Conservation (phyloP, 306 rosid species). For the Hippophae gyantsensis region DNA sequence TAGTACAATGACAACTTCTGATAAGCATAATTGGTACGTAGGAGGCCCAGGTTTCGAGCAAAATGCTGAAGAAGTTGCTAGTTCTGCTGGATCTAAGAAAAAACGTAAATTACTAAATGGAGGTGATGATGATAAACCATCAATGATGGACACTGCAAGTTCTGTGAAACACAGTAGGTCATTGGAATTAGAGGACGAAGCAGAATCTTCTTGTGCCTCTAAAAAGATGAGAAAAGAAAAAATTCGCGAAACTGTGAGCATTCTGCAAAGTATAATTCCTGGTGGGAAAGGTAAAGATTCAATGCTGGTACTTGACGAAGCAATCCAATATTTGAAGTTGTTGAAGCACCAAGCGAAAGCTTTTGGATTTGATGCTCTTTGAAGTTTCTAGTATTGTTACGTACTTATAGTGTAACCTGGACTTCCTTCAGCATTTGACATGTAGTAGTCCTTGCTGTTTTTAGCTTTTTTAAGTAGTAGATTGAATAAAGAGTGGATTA, state of each 20-base stretch:
- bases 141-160: slow-evolving; percentile 48
- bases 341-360: slow-evolving; percentile 54
- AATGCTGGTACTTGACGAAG: slow-evolving; percentile 67
- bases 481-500: slow-evolving; percentile 29
- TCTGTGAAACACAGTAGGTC: slow-evolving; percentile 38
- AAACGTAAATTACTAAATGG: slow-evolving; percentile 54
- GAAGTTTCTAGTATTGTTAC: slow-evolving; percentile 14
- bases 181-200: slow-evolving; percentile 34
- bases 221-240: slow-evolving; percentile 65
- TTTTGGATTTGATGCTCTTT: slow-evolving; percentile 43
- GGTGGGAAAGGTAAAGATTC: slow-evolving; percentile 64
- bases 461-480: slow-evolving; percentile 12
- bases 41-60: slow-evolving; percentile 3
- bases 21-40: slow-evolving; percentile 20
- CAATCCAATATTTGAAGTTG: slow-evolving; percentile 64
- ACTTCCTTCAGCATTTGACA: slow-evolving; percentile 7
- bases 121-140: slow-evolving; percentile 24
- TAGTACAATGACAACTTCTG: slow-evolving; percentile 52
- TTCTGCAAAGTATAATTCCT: slow-evolving; percentile 72
- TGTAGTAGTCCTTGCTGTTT: slow-evolving; percentile 13
- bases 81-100: slow-evolving; percentile 45
- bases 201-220: slow-evolving; percentile 64
- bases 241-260: slow-evolving; percentile 54
- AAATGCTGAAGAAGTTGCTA: slow-evolving; percentile 42
- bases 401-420: slow-evolving; percentile 3